These are phyloP conservation scores for Prunus davidiana DNA, from an alignment of 306 rosid species.

Conservation along the genomic window DNA sequence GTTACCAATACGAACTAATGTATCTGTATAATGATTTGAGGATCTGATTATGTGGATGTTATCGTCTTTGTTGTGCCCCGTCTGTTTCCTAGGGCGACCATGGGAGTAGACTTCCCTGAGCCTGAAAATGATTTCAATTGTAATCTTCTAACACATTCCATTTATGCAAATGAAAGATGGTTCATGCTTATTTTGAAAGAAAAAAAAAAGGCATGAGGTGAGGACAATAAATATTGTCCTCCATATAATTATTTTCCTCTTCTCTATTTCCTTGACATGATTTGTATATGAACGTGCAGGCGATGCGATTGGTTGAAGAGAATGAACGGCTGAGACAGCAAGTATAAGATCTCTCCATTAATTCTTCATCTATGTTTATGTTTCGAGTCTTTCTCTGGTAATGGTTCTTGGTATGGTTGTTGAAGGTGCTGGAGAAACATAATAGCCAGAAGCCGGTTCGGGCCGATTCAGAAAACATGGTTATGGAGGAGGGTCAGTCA, in stretches of 20 bases:
- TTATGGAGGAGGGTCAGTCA: conserved; percentile 77
- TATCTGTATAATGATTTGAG: too few relatives aligned
- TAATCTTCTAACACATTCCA: too few relatives aligned
- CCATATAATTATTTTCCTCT: not conserved
- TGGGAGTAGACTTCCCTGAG: too few relatives aligned
- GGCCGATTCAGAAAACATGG: conserved; percentile 38
- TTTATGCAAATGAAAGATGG: too few relatives aligned
- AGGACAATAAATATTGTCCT: too few relatives aligned
- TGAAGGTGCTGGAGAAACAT: conserved; percentile 40
- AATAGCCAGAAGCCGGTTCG: conserved; percentile 30
- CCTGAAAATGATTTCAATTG: too few relatives aligned
- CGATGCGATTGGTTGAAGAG: conserved; percentile 61
- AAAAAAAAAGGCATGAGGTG: too few relatives aligned
- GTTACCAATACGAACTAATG: not conserved
- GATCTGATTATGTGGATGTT: not conserved
- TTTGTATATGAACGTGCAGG: conserved; percentile 41
- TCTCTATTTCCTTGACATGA: not conserved
- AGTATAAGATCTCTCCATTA: conserved; percentile 23
- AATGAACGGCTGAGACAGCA: conserved; percentile 62
- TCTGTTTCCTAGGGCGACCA: not conserved
- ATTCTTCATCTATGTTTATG: not conserved
- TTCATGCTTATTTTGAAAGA: too few relatives aligned
- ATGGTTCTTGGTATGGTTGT: conserved; percentile 2
- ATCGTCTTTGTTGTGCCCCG: not conserved
- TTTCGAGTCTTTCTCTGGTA: not conserved